phyloP scores from a whole-genome alignment of 106 monocot genomes.

The Posidonia australis region DNA sequence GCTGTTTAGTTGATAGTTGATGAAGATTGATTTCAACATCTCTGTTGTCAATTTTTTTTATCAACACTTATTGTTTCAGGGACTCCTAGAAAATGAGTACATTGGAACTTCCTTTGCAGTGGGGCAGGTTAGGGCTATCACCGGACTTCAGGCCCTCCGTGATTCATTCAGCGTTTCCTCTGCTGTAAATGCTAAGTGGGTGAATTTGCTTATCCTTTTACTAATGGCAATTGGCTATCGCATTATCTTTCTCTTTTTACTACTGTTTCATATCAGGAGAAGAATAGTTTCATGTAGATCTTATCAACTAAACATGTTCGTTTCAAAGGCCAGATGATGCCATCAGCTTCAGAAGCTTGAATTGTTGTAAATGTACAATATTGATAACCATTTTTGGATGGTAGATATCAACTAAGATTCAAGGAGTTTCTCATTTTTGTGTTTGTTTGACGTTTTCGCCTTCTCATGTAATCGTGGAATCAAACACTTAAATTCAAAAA shows the following conservation, averaged over 20 bases:
- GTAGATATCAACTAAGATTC: neutral
- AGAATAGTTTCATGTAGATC: slow-evolving; percentile 12
- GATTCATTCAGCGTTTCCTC: slow-evolving; percentile 64
- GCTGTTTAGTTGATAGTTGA: neutral
- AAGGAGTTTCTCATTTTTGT: neutral
- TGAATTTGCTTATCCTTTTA: slow-evolving; percentile 54
- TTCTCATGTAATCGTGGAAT: too few relatives aligned
- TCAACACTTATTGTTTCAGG: slow-evolving; percentile 46
- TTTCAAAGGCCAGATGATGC: slow-evolving; percentile 1
- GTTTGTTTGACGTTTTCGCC: too few relatives aligned
- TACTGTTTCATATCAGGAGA: slow-evolving; percentile 34
- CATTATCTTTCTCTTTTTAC: slow-evolving; percentile 41
- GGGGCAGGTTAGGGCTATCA: slow-evolving; percentile 69
- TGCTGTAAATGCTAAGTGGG: slow-evolving; percentile 59
- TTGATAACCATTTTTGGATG: neutral
- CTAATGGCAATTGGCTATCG: slow-evolving; percentile 74
- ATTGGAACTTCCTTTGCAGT: slow-evolving; percentile 72
- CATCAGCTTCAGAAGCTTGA: neutral
- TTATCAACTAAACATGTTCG: slow-evolving; percentile 16
- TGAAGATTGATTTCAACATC: too few relatives aligned
- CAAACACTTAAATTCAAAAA: too few relatives aligned
- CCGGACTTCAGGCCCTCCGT: slow-evolving; percentile 72
- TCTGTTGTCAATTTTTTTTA: too few relatives aligned
- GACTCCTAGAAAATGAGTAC: slow-evolving; percentile 88
- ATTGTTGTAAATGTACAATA: slow-evolving; percentile 3